Conservation (phyloP, 1,139 yeast genomes). For the Pichia sp. region DNA sequence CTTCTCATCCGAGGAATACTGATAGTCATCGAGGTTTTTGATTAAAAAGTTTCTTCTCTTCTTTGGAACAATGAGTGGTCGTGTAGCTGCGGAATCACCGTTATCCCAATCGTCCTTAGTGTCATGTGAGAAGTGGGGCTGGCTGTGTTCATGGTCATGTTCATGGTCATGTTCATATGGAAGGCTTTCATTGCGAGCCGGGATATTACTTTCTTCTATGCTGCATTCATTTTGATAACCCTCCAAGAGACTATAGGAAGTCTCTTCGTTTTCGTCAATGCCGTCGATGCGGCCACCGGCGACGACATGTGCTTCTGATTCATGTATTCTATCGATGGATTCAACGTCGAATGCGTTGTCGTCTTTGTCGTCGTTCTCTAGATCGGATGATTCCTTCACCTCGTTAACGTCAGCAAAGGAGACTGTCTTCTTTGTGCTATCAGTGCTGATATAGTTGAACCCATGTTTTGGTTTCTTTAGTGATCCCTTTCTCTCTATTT, state of each 20-base stretch:
- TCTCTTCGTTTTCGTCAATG: background rate
- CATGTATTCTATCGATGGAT: background rate
- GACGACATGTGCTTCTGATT: background rate
- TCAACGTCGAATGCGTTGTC: background rate
- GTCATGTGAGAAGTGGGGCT: too few species aligned
- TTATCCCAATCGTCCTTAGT: background rate
- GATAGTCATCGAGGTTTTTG: constrained; percentile 29
- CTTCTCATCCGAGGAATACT: constrained; percentile 5
- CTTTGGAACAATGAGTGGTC: constrained; percentile 40
- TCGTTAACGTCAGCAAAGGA: constrained; percentile 27
- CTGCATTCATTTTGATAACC: constrained; percentile 2
- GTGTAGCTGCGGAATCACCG: constrained; percentile 8
- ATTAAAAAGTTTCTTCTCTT: constrained; percentile 27
- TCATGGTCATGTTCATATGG: too few species aligned
- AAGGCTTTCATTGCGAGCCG: background rate
- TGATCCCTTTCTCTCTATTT: constrained; percentile 29
- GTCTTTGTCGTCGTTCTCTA: background rate
- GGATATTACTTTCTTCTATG: constrained; percentile 11
- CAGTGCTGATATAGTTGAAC: constrained; percentile 12
- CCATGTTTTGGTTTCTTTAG: constrained; percentile 24
- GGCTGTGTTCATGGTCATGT: too few species aligned
- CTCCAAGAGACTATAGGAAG: constrained; percentile 6
- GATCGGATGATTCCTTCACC: constrained; percentile 10
- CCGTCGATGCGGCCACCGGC: background rate
- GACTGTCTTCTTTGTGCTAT: constrained; percentile 26